Evolutionary conservation across 2,329 filamentous ascomycete species (phyloP).

Genomic region (Fonsecaea pugnacius): DNA sequence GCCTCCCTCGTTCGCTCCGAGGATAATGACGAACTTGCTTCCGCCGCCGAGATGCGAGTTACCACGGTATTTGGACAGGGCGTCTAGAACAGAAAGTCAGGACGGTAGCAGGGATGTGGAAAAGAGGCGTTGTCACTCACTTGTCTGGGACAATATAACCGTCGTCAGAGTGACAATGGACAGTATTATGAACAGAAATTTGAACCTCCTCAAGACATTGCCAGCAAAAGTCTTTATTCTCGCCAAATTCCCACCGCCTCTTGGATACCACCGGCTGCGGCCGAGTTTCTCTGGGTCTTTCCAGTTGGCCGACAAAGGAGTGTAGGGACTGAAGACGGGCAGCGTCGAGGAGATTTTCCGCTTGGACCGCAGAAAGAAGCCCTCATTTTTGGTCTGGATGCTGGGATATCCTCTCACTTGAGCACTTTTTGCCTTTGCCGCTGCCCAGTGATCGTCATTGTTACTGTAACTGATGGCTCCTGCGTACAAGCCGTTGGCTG

Average conservation of each 20-base stretch:
- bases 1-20: conserved; percentile 91
- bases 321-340: conserved; percentile 65
- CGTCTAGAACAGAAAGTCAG: conserved; percentile 51
- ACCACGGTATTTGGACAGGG: conserved; percentile 69
- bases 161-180: conserved; percentile 33
- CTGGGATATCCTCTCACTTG: conserved; percentile 75
- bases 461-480: conserved; percentile 55
- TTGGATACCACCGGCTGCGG: conserved; percentile 61
- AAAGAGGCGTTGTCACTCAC: conserved; percentile 23
- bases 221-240: conserved; percentile 46
- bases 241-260: conserved; percentile 43
- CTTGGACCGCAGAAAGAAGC: conserved; percentile 85
- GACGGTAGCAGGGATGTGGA: background rate
- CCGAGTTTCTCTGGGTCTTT: conserved; percentile 78
- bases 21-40: conserved; percentile 87
- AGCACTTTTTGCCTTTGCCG: conserved; percentile 75
- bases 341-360: conserved; percentile 78
- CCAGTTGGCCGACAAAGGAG: conserved; percentile 53
- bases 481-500: conserved; percentile 61
- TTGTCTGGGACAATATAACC: conserved; percentile 33
- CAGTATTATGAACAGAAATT: conserved; percentile 61
- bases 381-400: conserved; percentile 78
- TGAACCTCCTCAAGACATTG: conserved; percentile 65
- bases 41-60: conserved; percentile 77
- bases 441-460: conserved; percentile 75